A percentile compares a stretch with the other conserved stretches of the same genome.
phyloP scores from a whole-genome alignment of 148 eudicot genomes.

The Diospyros lotus region DNA sequence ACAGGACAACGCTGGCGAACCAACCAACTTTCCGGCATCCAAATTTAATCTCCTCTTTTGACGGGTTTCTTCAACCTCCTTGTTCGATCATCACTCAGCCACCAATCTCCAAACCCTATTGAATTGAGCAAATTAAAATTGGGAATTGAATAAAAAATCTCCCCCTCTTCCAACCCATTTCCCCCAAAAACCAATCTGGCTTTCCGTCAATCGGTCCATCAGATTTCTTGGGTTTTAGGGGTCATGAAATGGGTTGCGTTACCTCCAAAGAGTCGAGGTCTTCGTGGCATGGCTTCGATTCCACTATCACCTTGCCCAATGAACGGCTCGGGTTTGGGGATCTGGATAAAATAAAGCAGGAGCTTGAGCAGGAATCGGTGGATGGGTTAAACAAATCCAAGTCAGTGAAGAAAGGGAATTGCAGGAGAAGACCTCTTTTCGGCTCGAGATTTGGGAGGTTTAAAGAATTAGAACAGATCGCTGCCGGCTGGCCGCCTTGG shows the following conservation, averaged over 20 bases:
- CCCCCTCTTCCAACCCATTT: slow-evolving; percentile 18
- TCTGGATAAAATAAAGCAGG: slow-evolving; percentile 41
- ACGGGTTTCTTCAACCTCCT: not conserved
- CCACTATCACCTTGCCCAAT: slow-evolving; percentile 1
- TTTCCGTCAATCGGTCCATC: not conserved
- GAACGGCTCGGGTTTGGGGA: slow-evolving; percentile 9
- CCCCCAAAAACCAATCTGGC: slow-evolving; percentile 23
- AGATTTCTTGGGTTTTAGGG: slow-evolving; percentile 37
- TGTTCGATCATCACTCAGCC: not conserved
- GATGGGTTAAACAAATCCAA: slow-evolving; percentile 20
- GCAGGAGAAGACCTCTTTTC: slow-evolving; percentile 24
- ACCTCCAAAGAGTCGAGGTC: slow-evolving; percentile 60
- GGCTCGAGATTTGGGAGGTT: slow-evolving; percentile 54
- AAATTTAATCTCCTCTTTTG: slow-evolving; percentile 12
- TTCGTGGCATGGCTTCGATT: slow-evolving; percentile 29
- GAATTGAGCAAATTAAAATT: slow-evolving; percentile 8
- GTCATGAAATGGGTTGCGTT: slow-evolving; percentile 69
- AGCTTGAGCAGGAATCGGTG: slow-evolving; percentile 22
- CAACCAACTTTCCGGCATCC: slow-evolving; percentile 9
- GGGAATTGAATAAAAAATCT: not conserved
- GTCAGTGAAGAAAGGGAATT: slow-evolving; percentile 15
- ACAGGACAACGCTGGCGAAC: not conserved
- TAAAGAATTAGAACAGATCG: slow-evolving; percentile 43
- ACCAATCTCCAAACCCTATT: slow-evolving; percentile 12
- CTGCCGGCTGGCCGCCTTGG: slow-evolving; percentile 81